Conservation (phyloP, 1,284 basidiomycete genomes). For the Cryptococcus deneoformans region DNA sequence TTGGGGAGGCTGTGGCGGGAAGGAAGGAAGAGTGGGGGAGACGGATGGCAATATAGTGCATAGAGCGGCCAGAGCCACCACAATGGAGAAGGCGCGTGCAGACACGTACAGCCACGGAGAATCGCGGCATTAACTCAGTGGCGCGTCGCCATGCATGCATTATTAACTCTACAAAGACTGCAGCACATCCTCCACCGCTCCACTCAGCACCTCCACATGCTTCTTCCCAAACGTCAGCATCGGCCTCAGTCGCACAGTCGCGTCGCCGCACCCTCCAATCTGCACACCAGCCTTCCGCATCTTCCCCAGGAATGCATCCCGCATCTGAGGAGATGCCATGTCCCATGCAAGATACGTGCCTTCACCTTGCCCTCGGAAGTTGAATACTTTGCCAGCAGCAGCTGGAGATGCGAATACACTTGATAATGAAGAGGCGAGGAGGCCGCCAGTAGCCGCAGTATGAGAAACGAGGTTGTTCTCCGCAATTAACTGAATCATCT, state of each 20-base stretch:
- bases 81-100: no score
- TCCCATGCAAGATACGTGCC: constrained; percentile 58
- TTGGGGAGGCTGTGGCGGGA: not conserved
- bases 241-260: constrained; percentile 53
- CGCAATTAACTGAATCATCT: constrained; percentile 53
- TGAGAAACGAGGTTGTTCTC: constrained; percentile 25
- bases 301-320: constrained; percentile 51
- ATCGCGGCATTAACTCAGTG: no score
- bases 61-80: no score
- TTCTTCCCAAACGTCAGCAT: constrained; percentile 54
- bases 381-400: constrained; percentile 32
- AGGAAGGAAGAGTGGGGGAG: not conserved
- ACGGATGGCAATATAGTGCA: not conserved
- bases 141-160: not conserved
- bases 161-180: constrained; percentile 10
- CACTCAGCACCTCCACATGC: constrained; percentile 49
- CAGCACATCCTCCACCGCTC: constrained; percentile 18
- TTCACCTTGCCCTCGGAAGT: constrained; percentile 52
- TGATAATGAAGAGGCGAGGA: constrained; percentile 17
- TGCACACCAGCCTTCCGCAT: constrained; percentile 42
- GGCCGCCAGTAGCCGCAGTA: constrained; percentile 18
- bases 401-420: constrained; percentile 14
- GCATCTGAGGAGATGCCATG: constrained; percentile 36
- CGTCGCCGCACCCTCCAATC: constrained; percentile 49
- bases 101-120: no score